These are phyloP conservation scores for Tricharina praecox DNA, from an alignment of 495 filamentous ascomycete genomes.

Conservation along the genomic window DNA sequence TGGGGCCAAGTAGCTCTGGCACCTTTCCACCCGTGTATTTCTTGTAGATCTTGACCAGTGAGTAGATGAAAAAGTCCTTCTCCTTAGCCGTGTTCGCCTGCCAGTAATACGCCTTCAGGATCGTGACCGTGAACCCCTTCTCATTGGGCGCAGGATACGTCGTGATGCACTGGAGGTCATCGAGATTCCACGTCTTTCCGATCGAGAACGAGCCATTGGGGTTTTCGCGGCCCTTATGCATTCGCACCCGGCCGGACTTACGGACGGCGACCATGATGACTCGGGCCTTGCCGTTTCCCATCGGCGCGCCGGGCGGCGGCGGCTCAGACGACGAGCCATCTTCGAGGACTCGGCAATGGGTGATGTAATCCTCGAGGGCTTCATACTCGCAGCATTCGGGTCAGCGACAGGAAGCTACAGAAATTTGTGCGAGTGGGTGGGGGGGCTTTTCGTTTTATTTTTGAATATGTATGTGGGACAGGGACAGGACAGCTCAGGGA, in stretches of 20 bases:
- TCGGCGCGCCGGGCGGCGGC: constrained; percentile 47
- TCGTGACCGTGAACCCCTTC: constrained; percentile 70
- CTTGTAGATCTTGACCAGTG: constrained; percentile 80
- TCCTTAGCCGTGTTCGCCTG: constrained; percentile 78
- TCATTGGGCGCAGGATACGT: constrained; percentile 52
- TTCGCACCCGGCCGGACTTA: constrained; percentile 76
- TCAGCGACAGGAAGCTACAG: too few species aligned
- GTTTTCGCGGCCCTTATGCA: constrained; percentile 96
- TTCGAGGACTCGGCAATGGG: constrained; percentile 78
- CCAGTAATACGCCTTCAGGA: constrained; percentile 95
- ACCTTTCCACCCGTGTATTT: constrained; percentile 84
- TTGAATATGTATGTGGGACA: too few species aligned
- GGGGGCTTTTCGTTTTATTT: too few species aligned
- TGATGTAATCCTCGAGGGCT: constrained; percentile 90
- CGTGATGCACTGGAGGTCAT: constrained; percentile 66
- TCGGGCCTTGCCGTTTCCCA: constrained; percentile 67
- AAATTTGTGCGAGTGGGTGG: too few species aligned
- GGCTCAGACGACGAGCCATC: constrained; percentile 65
- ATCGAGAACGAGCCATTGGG: constrained; percentile 86
- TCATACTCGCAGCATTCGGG: too few species aligned
- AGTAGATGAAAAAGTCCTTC: constrained; percentile 95
- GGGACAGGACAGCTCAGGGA: too few species aligned
- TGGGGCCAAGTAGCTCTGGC: constrained; percentile 68
- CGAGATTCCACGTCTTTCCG: constrained; percentile 91
- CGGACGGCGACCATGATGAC: constrained; percentile 84